Percentiles rank a stretch among this genome's conserved stretches.
phyloP scores from a whole-genome alignment of 768 basidiomycete genomes.

The Cystofilobasidium ferigula region DNA sequence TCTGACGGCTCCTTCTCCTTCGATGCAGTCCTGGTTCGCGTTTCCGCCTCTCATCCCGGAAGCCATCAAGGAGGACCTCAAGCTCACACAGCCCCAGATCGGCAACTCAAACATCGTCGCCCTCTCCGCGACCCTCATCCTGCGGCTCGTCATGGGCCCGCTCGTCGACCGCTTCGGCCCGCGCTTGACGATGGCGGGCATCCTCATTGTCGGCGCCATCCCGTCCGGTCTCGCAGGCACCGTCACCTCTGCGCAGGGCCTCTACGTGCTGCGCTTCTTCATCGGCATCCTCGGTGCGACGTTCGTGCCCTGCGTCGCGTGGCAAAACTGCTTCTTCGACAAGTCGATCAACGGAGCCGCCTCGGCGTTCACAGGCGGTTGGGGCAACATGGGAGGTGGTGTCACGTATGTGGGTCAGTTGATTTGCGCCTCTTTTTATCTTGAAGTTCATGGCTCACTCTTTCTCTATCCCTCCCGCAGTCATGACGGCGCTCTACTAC shows the following conservation, averaged over 20 bases:
- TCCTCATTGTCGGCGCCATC: slow-evolving; percentile 50
- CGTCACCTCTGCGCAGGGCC: slow-evolving; percentile 39
- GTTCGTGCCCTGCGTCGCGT: slow-evolving; percentile 49
- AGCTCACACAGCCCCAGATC: slow-evolving; percentile 45
- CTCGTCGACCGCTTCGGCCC: slow-evolving; percentile 46
- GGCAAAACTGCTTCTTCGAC: slow-evolving; percentile 55
- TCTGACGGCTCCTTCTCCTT: not conserved
- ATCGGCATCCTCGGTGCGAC: slow-evolving; percentile 46
- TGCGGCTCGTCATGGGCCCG: slow-evolving; percentile 47
- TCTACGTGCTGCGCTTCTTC: slow-evolving; percentile 49
- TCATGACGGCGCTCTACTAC: slow-evolving; percentile 50
- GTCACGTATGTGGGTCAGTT: too few species aligned
- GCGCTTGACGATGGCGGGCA: slow-evolving; percentile 47
- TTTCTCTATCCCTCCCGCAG: slow-evolving; percentile 32
- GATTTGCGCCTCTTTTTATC: slow-evolving; percentile 47
- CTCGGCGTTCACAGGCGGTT: slow-evolving; percentile 50
- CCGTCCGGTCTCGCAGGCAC: slow-evolving; percentile 53
- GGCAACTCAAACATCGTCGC: slow-evolving; percentile 31
- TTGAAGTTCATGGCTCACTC: slow-evolving; percentile 48
- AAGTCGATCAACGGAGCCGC: slow-evolving; percentile 44
- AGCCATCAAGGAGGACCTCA: slow-evolving; percentile 48
- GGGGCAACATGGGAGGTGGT: slow-evolving; percentile 43
- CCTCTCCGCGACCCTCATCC: slow-evolving; percentile 41
- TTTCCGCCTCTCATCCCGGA: slow-evolving; percentile 54
- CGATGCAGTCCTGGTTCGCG: slow-evolving; percentile 45